Base-by-base conservation (phyloP, 1,284 basidiomycete species). In the Trichosporon ovoides region DNA sequence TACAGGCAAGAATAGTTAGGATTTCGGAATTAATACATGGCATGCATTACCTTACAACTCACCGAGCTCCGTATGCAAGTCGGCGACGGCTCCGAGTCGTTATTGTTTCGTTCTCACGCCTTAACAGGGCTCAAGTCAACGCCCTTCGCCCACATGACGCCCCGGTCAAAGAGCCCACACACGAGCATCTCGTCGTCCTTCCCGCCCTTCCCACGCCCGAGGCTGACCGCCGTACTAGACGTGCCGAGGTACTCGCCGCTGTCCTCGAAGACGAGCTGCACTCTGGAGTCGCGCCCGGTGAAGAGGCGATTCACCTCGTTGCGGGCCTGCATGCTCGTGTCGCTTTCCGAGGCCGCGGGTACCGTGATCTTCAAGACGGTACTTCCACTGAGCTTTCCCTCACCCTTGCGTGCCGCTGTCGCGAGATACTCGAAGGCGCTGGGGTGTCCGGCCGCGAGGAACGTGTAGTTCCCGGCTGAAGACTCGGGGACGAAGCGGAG, bases 401-500 rank as follows among this genome's bases (percentile, higher is more conserved):
- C 24, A 48, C 59, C 55, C 24, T 53, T 40, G 34, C 38, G 22
- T 18, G n/a, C 7, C 9, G 55, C 52, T 2, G 46, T 20, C 16
- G 37, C 48, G 12, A 43, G 5, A 13, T 31, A 57, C 31, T 34
- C 48, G 18, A 60, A 24, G 1, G 20, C 48, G 3, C 33, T 28
- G 14, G 55, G 52, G 51, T 60, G 59, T 1, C 55, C 59, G 5
- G 52, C 52, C 5, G 52, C 59, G 10, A 60, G 52, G 52, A 60
- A 57, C 13, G 36, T 20, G 49, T 60, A 54, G 33, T 50, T 35
- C 2, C 16, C 16, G 2, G 11, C 2, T 7, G n/a, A n/a, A n/a
- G 20, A 36, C 16, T 20, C 28, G 11, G 13, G 18, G 19, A 57
- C 51, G 38, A 49, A 56, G 38, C 52, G 55, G 4, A 60, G 52